Conservation (phyloP, 176 grass and related monocot genomes). For the Triticum dicoccoides region DNA sequence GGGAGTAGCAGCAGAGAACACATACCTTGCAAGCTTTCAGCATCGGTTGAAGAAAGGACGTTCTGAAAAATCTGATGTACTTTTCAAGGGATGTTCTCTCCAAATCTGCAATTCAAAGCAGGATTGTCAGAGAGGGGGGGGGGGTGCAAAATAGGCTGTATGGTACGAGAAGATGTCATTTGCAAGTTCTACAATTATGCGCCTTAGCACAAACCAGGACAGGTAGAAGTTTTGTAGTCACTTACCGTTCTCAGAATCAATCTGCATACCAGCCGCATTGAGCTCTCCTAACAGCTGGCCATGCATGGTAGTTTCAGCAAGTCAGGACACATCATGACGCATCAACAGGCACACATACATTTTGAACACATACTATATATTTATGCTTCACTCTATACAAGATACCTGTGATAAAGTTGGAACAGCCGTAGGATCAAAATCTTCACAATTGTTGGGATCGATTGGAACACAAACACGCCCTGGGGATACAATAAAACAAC, state of each 20-base stretch:
- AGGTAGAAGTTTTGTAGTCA: background rate
- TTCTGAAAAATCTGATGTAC: slow-evolving; percentile 67
- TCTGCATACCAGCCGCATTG: slow-evolving; percentile 48
- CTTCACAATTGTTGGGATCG: slow-evolving; percentile 74
- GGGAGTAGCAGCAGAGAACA: background rate
- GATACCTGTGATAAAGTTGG: slow-evolving; percentile 75
- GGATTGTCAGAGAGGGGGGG: background rate
- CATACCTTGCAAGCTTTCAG: slow-evolving; percentile 90
- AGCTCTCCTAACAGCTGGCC: slow-evolving; percentile 79
- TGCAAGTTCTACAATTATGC: background rate
- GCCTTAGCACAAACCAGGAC: background rate
- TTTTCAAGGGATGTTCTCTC: slow-evolving; percentile 71
- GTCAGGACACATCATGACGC: slow-evolving; percentile 1
- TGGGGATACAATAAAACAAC: slow-evolving; percentile 25
- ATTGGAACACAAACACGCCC: slow-evolving; percentile 88
- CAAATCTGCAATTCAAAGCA: slow-evolving; percentile 46
- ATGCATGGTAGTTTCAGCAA: slow-evolving; percentile 3
- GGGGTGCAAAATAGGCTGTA: background rate
- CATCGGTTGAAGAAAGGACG: slow-evolving; percentile 67
- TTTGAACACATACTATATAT: background rate
- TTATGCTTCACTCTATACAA: background rate
- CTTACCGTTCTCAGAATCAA: slow-evolving; percentile 52
- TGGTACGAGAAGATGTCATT: background rate
- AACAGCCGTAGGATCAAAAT: slow-evolving; percentile 79
- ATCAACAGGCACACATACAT: background rate